Conservation (phyloP, 202 grass and related monocot genomes). For the Musa balbisiana region DNA sequence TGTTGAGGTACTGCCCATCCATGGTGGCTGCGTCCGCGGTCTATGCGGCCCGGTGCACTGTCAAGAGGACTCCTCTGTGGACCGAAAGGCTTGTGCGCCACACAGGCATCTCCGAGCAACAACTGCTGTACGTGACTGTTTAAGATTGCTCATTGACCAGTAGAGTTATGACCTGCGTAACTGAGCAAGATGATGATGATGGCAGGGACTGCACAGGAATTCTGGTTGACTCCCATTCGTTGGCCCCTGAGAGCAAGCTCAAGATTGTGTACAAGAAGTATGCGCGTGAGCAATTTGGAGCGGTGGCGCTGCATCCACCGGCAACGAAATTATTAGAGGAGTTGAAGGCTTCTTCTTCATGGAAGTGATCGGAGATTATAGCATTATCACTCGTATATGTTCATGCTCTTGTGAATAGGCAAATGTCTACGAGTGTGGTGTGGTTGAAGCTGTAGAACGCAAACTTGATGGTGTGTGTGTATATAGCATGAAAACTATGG, state of each 20-base stretch:
- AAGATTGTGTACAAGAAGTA: slow-evolving; percentile 80
- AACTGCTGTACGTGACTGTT: slow-evolving; percentile 48
- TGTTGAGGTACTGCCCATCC: slow-evolving; percentile 45
- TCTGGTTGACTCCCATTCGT: slow-evolving; percentile 45
- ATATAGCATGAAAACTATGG: too few species aligned
- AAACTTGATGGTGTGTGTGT: too few species aligned
- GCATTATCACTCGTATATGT: too few species aligned
- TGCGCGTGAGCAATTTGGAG: slow-evolving; percentile 46
- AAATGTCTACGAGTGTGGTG: too few species aligned
- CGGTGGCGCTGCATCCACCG: slow-evolving; percentile 46
- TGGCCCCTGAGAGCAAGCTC: slow-evolving; percentile 48
- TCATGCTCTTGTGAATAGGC: too few species aligned
- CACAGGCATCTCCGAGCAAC: slow-evolving; percentile 47
- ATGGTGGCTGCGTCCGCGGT: slow-evolving; percentile 70
- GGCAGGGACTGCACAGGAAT: slow-evolving; percentile 44
- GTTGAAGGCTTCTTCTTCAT: neutral
- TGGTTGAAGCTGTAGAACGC: too few species aligned
- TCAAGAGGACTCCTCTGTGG: slow-evolving; percentile 65
- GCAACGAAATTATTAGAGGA: slow-evolving; percentile 32
- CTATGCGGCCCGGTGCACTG: slow-evolving; percentile 69
- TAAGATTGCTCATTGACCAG: neutral
- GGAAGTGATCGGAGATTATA: too few species aligned
- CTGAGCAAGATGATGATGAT: neutral
- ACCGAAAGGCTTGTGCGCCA: slow-evolving; percentile 64
- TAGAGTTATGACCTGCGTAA: neutral